Base-by-base conservation (phyloP, 768 basidiomycete genomes). In the Crucibulum laeve region DNA sequence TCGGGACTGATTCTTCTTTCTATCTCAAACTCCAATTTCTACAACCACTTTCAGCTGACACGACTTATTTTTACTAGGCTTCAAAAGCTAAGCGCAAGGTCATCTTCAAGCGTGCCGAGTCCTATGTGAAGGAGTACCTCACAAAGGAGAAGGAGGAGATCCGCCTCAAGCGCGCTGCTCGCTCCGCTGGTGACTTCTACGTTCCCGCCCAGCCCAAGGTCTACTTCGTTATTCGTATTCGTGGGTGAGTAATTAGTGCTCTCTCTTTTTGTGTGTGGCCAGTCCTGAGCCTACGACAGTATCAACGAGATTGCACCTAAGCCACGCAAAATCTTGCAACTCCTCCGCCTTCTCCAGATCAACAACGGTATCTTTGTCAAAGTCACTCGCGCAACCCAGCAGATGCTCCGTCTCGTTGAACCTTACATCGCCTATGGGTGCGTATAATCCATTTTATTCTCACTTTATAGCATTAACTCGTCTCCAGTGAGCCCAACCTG, bases 271-370 rank as follows among this genome's bases (percentile, higher is more conserved):
- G 1, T 13, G 25, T 26, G 19, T 30, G 26, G 10, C 11, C 10
- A 5, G 13, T 42, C 15, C 4, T 33, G 35, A 5, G 21, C 25
- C 32, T 14, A 37, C 7, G 21, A 7, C 53, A 93, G 96, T 95
- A 93, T 99, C 77, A 98, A 97, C 69, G 91, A 98, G 65, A 96
- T 99, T 62, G 92, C 96, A 44, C 96, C 96, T 47, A 99, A 99
- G 73, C 96, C 96, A 60, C 87, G 93, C 64, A 99, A 99, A 79
- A 97, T 99, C 63, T 71, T 99, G 58, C 96, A 99, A 65, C 84
- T 99, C 51, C 88, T 99, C 63, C 93, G 96, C 57, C 84, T 99
- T 50, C 87, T 96, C 57, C 96, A 98, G 67, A 99, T 99, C 78
- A 98, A 99, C 84, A 98, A 93, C 62, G 96, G 95, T 67, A 85